Evolutionary conservation across 1,284 basidiomycete species (phyloP).

Genomic region (Rhodotorula sp.): DNA sequence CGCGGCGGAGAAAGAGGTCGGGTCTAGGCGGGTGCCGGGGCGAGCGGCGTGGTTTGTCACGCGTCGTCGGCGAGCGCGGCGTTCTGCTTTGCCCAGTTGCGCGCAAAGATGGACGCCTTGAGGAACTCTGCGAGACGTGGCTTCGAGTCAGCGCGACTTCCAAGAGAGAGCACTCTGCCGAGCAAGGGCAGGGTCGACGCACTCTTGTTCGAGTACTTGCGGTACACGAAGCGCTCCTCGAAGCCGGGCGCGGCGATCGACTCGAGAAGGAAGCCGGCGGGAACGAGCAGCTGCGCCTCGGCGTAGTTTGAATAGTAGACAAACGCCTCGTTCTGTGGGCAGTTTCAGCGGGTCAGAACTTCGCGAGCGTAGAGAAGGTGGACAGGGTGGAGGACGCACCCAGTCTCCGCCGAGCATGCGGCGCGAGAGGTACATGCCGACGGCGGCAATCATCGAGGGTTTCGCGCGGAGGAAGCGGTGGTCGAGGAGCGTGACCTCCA

Average conservation of each 20-base stretch:
- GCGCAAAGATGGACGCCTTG: constrained; percentile 64
- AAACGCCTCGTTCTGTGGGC: constrained; percentile 76
- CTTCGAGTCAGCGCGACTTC: not conserved
- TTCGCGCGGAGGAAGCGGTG: constrained; percentile 90
- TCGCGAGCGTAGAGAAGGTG: not conserved
- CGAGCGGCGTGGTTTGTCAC: not conserved
- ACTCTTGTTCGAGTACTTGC: constrained; percentile 94
- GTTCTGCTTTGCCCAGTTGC: constrained; percentile 54
- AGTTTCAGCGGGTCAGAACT: not conserved
- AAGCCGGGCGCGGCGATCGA: constrained; percentile 80
- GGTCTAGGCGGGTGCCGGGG: not conserved
- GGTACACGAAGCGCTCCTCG: constrained; percentile 82
- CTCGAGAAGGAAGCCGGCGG: constrained; percentile 80
- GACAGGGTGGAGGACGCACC: constrained; percentile 60
- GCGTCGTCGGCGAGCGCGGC: constrained; percentile 13
- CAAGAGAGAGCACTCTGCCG: no score
- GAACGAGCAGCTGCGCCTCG: constrained; percentile 81
- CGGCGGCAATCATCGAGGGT: constrained; percentile 91
- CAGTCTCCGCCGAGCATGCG: constrained; percentile 89
- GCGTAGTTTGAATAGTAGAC: constrained; percentile 92
- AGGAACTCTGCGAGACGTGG: constrained; percentile 60
- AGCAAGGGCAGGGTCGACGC: not conserved
- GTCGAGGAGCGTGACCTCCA: constrained; percentile 93
- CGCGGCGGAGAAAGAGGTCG: not conserved
- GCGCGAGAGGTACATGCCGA: constrained; percentile 94